phyloP scores from a whole-genome alignment of 2,329 filamentous ascomycete species.

The Colletotrichum cereale region DNA sequence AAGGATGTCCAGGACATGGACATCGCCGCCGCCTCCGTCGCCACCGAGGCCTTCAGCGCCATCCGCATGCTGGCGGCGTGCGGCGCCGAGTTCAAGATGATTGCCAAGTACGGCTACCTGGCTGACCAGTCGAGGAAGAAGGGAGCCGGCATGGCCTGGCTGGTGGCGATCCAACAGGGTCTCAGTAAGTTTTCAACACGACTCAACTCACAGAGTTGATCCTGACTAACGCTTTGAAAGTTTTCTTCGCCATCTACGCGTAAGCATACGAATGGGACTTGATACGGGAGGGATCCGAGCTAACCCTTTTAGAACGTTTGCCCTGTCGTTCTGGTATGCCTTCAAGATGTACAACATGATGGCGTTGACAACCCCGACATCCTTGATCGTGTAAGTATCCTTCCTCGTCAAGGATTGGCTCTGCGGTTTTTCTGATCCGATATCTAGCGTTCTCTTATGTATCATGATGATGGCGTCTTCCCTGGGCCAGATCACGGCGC shows the following conservation, averaged over 20 bases:
- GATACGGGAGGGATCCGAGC: neutral
- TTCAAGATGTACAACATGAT: conserved; percentile 42
- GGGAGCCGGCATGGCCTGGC: conserved; percentile 45
- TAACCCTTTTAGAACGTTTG: conserved; percentile 39
- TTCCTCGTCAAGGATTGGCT: neutral
- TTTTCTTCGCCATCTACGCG: conserved; percentile 43
- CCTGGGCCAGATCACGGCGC: conserved; percentile 50
- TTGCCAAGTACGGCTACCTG: conserved; percentile 51
- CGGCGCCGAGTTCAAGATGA: conserved; percentile 54
- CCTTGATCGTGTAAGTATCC: conserved; percentile 42
- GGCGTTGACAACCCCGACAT: conserved; percentile 41
- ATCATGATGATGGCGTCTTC: conserved; percentile 49
- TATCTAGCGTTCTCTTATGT: conserved; percentile 42
- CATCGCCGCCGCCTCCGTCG: conserved; percentile 51
- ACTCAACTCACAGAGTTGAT: neutral
- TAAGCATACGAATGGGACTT: conserved; percentile 10
- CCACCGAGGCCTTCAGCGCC: conserved; percentile 55
- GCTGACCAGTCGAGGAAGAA: conserved; percentile 52
- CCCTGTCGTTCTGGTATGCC: conserved; percentile 43
- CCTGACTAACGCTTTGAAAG: conserved; percentile 18
- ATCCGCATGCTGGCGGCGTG: conserved; percentile 59
- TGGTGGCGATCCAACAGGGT: conserved; percentile 45
- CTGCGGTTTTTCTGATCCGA: neutral
- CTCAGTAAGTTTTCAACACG: conserved; percentile 40
- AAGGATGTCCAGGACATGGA: conserved; percentile 53